Base-by-base conservation (phyloP, 2,329 filamentous ascomycete genomes). In the Fusarium robinianum region DNA sequence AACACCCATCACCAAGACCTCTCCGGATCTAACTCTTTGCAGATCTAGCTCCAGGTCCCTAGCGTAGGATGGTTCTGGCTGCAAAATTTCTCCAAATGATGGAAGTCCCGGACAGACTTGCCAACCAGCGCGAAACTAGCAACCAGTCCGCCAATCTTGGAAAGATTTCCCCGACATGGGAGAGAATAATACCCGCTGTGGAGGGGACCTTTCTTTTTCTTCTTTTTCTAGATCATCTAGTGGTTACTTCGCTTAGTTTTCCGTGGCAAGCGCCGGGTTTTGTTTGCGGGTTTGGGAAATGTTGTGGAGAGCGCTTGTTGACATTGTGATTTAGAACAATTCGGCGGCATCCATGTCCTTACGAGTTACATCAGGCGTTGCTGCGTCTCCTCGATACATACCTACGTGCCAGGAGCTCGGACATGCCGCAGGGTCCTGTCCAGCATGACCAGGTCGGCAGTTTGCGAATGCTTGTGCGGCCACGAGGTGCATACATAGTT, bases 41-140 rank as follows among this genome's bases (percentile, higher is more conserved):
- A n/a, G 17, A 12, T 14, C 15, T 34, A 24, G 40, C 12, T 19
- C 25, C 18, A 18, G 32, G 32, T 12, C 15, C 23, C 14, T 36
- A 11, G 30, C n/a, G 33, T 49, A 23, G 40, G 22, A 23, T 14
- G 6, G 17, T 16, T 17, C 8, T 25, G 11, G 12, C 14, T 19
- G 12, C 16, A 21, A 39, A n/a, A 11, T 19, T 10, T 6, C 9
- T 9, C 26, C 15, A 15, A 17, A 15, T 16, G 25, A 35, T 18
- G 19, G 24, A 25, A 22, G 29, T 30, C 26, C 40, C 51, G 53
- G 56, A 14, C 41, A 56, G 41, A 60, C 49, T 58, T 58, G 53
- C 53, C 48, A 38, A 36, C 23, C 26, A 11, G 23, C 14, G 10
- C 26, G 33, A 41, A 43, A 36, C 19, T 11, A 38, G 46, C 24